Conservation (phyloP, 805 yeast genomes). For the Saccharomycopsis javanensis region DNA sequence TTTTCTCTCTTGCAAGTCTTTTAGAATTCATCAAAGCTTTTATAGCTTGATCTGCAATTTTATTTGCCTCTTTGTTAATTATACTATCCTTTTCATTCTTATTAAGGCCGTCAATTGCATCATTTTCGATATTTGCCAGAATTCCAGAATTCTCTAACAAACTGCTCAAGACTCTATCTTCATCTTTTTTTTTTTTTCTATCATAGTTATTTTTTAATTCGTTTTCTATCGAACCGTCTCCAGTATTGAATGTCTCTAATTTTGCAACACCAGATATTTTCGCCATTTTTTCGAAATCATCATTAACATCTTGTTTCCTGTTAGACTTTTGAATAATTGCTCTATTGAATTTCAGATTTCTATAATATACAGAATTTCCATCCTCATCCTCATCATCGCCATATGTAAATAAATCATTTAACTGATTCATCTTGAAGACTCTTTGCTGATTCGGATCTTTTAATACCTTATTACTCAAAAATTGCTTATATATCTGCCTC, state of each 20-base stretch:
- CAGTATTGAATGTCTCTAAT: constrained; percentile 53
- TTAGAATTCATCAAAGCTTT: constrained; percentile 50
- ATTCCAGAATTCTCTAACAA: constrained; percentile 60
- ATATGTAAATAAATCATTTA: constrained; percentile 79
- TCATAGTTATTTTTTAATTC: constrained; percentile 23
- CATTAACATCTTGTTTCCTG: constrained; percentile 36
- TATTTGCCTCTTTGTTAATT: constrained; percentile 53
- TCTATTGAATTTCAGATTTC: constrained; percentile 28
- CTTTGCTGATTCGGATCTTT: constrained; percentile 93
- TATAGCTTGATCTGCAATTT: constrained; percentile 44
- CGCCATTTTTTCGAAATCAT: constrained; percentile 59
- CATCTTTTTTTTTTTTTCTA: constrained; percentile 30
- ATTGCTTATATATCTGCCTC: constrained; percentile 92
- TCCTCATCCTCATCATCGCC: constrained; percentile 55
- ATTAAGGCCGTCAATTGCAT: constrained; percentile 51
- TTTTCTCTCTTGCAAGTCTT: constrained; percentile 29
- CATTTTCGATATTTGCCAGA: constrained; percentile 71
- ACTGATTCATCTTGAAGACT: constrained; percentile 84
- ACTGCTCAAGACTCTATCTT: constrained; percentile 62
- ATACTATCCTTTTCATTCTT: constrained; percentile 21
- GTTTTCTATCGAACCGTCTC: constrained; percentile 30
- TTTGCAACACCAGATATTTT: constrained; percentile 64
- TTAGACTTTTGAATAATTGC: constrained; percentile 25
- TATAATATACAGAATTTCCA: constrained; percentile 43
- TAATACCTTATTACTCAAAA: constrained; percentile 82